These are phyloP conservation scores for Cyclostephanos invisitatus DNA, from an alignment of 108 stramenopile genomes.

Conservation along the genomic window DNA sequence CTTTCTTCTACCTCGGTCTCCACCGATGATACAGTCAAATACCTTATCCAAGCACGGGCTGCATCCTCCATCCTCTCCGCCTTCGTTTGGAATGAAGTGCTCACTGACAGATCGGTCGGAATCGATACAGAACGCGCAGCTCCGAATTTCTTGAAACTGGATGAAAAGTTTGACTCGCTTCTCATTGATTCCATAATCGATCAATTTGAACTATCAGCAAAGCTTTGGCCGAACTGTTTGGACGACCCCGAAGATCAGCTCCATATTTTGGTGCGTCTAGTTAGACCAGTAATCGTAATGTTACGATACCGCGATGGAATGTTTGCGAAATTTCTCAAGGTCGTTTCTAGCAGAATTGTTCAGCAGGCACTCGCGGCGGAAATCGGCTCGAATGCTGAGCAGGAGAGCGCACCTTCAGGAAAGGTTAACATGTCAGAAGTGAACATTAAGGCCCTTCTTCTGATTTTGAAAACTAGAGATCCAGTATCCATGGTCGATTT, in stretches of 20 bases:
- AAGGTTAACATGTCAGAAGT: constrained; percentile 9
- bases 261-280: constrained; percentile 17
- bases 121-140: constrained; percentile 3
- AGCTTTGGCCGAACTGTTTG: constrained; percentile 17
- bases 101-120: neutral
- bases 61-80: constrained; percentile 44
- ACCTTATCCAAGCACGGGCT: constrained; percentile 33
- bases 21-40: constrained; percentile 15
- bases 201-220: constrained; percentile 20
- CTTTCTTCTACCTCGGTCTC: constrained; percentile 10
- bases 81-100: constrained; percentile 40
- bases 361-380: neutral
- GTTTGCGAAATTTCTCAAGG: constrained; percentile 22
- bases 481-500: constrained; percentile 28
- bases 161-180: constrained; percentile 23
- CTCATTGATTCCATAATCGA: constrained; percentile 25
- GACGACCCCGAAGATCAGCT: constrained; percentile 22
- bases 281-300: constrained; percentile 33
- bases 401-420: constrained; percentile 1
- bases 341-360: constrained; percentile 15
- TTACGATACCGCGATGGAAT: constrained; percentile 35
- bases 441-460: constrained; percentile 28
- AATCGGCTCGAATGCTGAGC: neutral
- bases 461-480: constrained; percentile 31
- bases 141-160: constrained; percentile 22